Evolutionary conservation across 305 asterid species (phyloP).

Genomic region (Nicotiana rustica): DNA sequence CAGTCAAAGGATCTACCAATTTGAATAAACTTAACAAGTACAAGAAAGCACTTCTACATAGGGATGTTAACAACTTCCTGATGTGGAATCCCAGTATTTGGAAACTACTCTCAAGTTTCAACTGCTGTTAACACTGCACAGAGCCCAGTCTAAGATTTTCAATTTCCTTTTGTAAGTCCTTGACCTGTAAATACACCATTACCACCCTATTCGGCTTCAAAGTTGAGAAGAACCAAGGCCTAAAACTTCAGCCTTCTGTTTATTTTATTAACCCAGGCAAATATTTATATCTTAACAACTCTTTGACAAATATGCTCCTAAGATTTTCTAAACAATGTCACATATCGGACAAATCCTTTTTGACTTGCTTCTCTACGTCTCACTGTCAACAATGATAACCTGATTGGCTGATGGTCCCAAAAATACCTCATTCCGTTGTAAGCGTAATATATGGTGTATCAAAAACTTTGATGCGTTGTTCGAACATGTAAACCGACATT

Average conservation of each 20-base stretch:
- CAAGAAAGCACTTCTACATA: background rate
- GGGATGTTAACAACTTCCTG: background rate
- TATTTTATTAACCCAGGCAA: background rate
- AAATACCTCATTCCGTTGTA: background rate
- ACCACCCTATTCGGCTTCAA: background rate
- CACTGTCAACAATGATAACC: background rate
- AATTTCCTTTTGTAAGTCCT: background rate
- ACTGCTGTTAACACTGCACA: background rate
- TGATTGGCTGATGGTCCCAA: background rate
- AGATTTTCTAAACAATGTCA: constrained; percentile 6
- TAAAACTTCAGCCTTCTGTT: background rate
- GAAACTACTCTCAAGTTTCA: background rate
- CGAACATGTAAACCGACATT: background rate
- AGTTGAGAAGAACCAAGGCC: constrained; percentile 17
- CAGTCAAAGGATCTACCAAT: background rate
- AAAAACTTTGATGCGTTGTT: no score
- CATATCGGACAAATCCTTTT: background rate
- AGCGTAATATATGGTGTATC: background rate
- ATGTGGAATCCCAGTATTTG: background rate
- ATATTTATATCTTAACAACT: constrained; percentile 1
- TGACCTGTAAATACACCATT: background rate
- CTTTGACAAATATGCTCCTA: background rate
- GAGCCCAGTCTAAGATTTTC: background rate
- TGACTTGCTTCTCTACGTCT: constrained; percentile 1
- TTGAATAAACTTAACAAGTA: background rate